Conservation (phyloP, 1,284 basidiomycete genomes). For the Microbotryum scabiosae region DNA sequence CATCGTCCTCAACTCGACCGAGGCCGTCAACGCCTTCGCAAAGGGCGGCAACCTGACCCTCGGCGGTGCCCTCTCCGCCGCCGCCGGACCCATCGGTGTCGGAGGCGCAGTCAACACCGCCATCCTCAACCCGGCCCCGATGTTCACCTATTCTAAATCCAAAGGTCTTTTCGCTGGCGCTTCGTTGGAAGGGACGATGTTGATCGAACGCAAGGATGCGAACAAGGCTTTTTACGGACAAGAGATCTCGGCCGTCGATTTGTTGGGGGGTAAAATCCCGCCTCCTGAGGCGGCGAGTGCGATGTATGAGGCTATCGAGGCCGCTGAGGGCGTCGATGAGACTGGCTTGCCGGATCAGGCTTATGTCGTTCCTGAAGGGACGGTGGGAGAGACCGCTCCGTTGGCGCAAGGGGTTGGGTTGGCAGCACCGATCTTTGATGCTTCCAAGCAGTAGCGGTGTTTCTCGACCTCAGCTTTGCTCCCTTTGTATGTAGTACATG, state of each 20-base stretch:
- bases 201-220: conserved; percentile 61
- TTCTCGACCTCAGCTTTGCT: not conserved
- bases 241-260: conserved; percentile 75
- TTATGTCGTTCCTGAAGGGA: conserved; percentile 25
- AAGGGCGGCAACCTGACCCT: conserved; percentile 93
- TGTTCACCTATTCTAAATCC: conserved; percentile 72
- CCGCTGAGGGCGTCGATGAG: conserved; percentile 27
- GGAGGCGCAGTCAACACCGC: conserved; percentile 83
- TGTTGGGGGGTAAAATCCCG: conserved; percentile 79
- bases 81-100: conserved; percentile 88
- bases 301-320: conserved; percentile 90
- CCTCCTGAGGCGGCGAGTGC: conserved; percentile 72
- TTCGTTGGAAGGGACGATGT: conserved; percentile 85
- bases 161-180: conserved; percentile 88
- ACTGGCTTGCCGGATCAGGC: conserved; percentile 24
- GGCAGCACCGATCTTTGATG: not conserved
- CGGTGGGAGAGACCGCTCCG: conserved; percentile 8
- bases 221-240: conserved; percentile 83
- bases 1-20: conserved; percentile 91
- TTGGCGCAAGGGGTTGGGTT: not conserved
- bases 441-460: not conserved
- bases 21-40: conserved; percentile 90
- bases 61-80: conserved; percentile 56
- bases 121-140: conserved; percentile 84
- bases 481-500: no score